These are phyloP conservation scores for Nitzschia putrida DNA, from an alignment of 108 stramenopile species.

Conservation along the genomic window DNA sequence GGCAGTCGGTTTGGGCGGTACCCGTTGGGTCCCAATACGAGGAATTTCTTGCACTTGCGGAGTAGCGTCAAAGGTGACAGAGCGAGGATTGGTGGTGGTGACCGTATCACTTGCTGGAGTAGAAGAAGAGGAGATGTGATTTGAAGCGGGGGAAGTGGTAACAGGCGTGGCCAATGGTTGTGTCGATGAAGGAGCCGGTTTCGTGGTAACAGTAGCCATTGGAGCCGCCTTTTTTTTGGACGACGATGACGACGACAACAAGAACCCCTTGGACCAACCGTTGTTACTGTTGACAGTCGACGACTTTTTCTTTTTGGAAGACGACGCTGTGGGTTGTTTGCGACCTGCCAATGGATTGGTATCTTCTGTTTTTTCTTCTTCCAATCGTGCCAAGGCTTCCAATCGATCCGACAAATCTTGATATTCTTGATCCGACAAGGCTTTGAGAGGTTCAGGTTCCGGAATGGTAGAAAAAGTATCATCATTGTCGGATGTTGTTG, in stretches of 20 bases:
- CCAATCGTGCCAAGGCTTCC: conserved; percentile 37
- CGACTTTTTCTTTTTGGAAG: background rate
- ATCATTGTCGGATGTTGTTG: conserved; percentile 2
- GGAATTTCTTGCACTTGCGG: conserved; percentile 36
- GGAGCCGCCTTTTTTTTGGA: conserved; percentile 6
- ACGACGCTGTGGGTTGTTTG: background rate
- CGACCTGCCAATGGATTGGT: background rate
- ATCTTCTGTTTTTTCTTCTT: conserved; percentile 28
- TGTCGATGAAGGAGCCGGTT: background rate
- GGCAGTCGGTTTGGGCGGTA: conserved; percentile 3
- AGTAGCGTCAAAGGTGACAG: conserved; percentile 19
- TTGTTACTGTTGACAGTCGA: conserved; percentile 7
- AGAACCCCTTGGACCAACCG: conserved; percentile 47
- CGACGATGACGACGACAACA: conserved; percentile 14
- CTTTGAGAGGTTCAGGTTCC: conserved; percentile 6
- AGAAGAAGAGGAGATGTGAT: background rate
- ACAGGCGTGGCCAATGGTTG: background rate
- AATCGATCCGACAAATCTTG: conserved; percentile 26
- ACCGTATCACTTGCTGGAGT: background rate
- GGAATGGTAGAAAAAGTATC: background rate
- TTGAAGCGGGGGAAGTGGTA: background rate
- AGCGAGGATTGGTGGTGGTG: conserved; percentile 2
- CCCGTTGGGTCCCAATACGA: conserved; percentile 9
- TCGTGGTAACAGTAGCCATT: conserved; percentile 11
- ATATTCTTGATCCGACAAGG: conserved; percentile 29